These are phyloP conservation scores for Sanghuangporus sanghuang DNA, from an alignment of 1,284 basidiomycete species.

Conservation along the genomic window DNA sequence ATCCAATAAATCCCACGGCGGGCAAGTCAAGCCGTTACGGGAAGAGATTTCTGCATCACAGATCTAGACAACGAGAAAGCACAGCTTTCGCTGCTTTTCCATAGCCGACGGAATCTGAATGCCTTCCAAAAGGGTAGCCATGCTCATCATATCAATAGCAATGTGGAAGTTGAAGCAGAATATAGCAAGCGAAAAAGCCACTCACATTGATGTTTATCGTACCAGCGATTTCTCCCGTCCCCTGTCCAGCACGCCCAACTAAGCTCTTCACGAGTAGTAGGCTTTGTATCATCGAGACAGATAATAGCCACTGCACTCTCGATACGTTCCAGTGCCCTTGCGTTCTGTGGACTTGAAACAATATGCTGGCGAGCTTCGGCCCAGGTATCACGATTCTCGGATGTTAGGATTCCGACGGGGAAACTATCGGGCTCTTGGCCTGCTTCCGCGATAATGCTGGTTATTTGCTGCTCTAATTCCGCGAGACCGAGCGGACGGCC, in stretches of 20 bases:
- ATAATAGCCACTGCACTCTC: constrained; percentile 89
- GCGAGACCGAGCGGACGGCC: constrained; percentile 68
- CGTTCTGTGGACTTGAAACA: constrained; percentile 62
- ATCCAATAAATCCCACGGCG: background rate
- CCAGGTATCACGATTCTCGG: constrained; percentile 91
- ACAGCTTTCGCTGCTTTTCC: background rate
- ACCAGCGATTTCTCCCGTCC: constrained; percentile 90
- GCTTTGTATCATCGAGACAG: constrained; percentile 77
- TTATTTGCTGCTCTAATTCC: constrained; percentile 82
- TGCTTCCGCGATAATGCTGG: constrained; percentile 68
- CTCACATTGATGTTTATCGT: constrained; percentile 94
- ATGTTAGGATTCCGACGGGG: constrained; percentile 80
- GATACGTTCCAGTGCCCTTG: constrained; percentile 69
- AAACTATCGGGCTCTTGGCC: constrained; percentile 47
- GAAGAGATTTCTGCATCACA: background rate
- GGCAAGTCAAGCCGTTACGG: background rate
- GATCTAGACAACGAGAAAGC: background rate
- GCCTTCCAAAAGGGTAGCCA: no score
- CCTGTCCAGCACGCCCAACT: constrained; percentile 90
- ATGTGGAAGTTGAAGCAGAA: background rate
- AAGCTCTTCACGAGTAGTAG: constrained; percentile 77
- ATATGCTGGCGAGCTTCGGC: constrained; percentile 67
- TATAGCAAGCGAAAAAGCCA: constrained; percentile 16
- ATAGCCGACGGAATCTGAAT: background rate
- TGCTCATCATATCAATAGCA: no score